Evolutionary conservation across 306 rosid species (phyloP), one percentile per base, ranked within the genome.

Genomic region (Ochetophila trinervis): DNA sequence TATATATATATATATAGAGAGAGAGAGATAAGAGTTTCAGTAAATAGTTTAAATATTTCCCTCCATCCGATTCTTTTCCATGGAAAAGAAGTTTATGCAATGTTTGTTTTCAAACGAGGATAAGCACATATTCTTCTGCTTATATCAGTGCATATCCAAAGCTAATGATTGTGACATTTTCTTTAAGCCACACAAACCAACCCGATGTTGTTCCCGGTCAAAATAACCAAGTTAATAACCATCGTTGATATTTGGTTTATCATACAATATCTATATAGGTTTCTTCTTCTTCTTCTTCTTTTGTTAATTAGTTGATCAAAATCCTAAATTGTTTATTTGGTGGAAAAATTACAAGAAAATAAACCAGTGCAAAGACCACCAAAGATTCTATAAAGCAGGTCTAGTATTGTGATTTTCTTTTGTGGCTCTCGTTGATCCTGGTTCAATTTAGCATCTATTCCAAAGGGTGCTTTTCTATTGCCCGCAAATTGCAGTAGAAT

Each of bases 391-490:
- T 48, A 44, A 40, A 40, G 12, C 8, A 50, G 64, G 21, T 62
- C 55, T 60, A 64, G 24, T 22, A 42, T 55, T 70, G n/a, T n/a
- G n/a, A 10, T 40, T 40, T 10, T 2, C 44, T 2, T 34, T 2
- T 48, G 83, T 79, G 53, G 66, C 58, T 45, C 70, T 73, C 77
- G 13, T 16, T 70, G 16, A 70, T 40, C 37, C 35, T 49, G 22
- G 55, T 60, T 47, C 18, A 44, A 63, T 4, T 50, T 57, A 14
- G 63, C 60, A 57, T 67, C 61, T 47, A 60, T 20, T 36, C 27
- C 45, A 27, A 65, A 37, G 44, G 10, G 11, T 37, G 1, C 12
- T 40, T 64, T 78, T 78, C 65, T 59, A 60, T 59, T 62, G 71
- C 30, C 42, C 57, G 42, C 21, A 59, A 8, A 17, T 58, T 40